Evolutionary conservation across 2,329 filamentous ascomycete genomes (phyloP), one percentile per base, ranked within the genome.

Genomic region (Cephalotrichum gorgonifer): DNA sequence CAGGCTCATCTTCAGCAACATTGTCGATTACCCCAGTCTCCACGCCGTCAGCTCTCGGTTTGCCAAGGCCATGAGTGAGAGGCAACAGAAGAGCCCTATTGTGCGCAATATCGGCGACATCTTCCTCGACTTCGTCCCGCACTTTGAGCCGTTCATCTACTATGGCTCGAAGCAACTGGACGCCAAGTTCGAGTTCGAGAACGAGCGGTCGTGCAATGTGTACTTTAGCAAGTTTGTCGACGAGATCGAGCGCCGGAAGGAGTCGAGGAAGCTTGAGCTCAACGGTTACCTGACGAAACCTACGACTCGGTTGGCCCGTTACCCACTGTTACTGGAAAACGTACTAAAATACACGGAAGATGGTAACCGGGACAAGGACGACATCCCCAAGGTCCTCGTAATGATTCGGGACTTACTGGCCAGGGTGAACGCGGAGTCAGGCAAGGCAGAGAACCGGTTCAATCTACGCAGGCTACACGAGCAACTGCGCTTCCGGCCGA

Each of bases 241-340:
- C 55, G 90, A 97, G 64, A 95, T 94, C 6, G 93, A 98, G 66
- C 78, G 93, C 51, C 79, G 95, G 57, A 96, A 96, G 64, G 93
- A 98, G 65, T 97, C 91, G 6, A 81, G 93, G 54, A 98, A 98
- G 68, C 75, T 98, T 43, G 93, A 98, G 66, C 73, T 98, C 51
- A 98, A 98, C 64, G 93, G 93, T 57, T 98, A 98, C 62, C 74
- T 98, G 47, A 98, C 93, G 8, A 98, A 98, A 66, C 93, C 93
- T 1, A 98, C 93, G 2, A 98, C 93, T 17, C 82, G 93, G 71
- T 72, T 98, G 59, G 93, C 93, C 39, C 81, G 93, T 65, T 98
- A 98, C 64, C 93, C 93, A 4, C 72, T 98, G 33, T 73, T 98
- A 12, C 73, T 98, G 15, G 93, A 97, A 57, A 89, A 90, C 55